Conservation (phyloP, 345 rosid species). For the Eucalyptus virginea region DNA sequence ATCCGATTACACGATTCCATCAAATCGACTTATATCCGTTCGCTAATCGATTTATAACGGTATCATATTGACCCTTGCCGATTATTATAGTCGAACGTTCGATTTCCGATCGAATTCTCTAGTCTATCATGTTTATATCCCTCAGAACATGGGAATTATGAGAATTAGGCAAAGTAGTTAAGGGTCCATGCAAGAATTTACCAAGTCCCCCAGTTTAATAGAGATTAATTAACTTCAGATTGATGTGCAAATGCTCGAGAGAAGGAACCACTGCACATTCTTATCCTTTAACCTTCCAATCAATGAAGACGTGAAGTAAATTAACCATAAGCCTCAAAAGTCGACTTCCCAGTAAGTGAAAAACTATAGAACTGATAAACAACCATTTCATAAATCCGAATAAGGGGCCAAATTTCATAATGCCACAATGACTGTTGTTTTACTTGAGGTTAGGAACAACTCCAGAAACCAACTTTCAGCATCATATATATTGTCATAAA, state of each 20-base stretch:
- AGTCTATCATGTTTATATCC: rapidly evolving
- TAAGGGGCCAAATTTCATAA: too few relatives aligned
- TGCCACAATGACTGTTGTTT: too few relatives aligned
- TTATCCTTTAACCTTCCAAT: neutral
- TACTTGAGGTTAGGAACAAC: neutral
- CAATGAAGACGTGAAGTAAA: neutral
- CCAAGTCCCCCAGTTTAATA: neutral
- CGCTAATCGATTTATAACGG: rapidly evolving
- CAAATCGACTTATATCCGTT: rapidly evolving
- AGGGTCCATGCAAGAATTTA: neutral
- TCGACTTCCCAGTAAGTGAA: neutral
- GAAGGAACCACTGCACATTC: neutral
- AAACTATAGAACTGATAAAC: neutral
- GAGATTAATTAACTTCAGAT: too few relatives aligned
- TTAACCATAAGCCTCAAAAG: neutral
- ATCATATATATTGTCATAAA: neutral
- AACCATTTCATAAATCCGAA: too few relatives aligned
- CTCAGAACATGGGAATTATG: neutral
- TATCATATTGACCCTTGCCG: rapidly evolving
- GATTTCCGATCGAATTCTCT: too few relatives aligned
- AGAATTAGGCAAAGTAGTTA: neutral
- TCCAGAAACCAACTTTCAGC: neutral
- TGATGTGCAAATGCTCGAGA: neutral
- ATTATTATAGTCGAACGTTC: too few relatives aligned
- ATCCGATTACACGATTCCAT: rapidly evolving